These are phyloP conservation scores for Neopestalotiopsis sp. DNA, from an alignment of 2,329 filamentous ascomycete genomes.

Conservation along the genomic window DNA sequence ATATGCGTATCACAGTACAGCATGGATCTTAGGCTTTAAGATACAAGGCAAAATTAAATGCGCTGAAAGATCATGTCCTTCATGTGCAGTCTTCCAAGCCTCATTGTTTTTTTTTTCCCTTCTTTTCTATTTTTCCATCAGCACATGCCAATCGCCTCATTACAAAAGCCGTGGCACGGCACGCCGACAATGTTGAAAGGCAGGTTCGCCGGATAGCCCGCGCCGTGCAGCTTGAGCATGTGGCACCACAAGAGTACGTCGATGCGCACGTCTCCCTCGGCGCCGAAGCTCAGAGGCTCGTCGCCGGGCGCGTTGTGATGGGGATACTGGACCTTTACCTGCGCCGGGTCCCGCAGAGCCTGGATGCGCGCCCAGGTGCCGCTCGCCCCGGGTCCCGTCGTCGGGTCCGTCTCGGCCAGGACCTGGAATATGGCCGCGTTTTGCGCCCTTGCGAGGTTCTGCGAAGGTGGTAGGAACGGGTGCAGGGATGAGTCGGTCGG, in stretches of 20 bases:
- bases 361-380: not conserved
- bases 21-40: too few species aligned
- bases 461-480: not conserved
- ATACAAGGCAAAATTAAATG: too few species aligned
- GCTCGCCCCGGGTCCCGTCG: not conserved
- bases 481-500: not conserved
- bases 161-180: slow-evolving; percentile 20
- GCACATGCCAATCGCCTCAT: not conserved
- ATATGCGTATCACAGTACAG: not conserved
- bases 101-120: not conserved
- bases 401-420: not conserved
- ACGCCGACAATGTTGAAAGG: slow-evolving; percentile 20
- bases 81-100: too few species aligned
- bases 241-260: slow-evolving; percentile 20
- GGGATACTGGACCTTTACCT: slow-evolving; percentile 12
- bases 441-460: not conserved
- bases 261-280: slow-evolving; percentile 6
- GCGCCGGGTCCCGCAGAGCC: slow-evolving; percentile 11
- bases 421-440: slow-evolving; percentile 8
- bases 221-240: slow-evolving; percentile 19
- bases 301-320: not conserved
- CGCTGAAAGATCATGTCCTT: too few species aligned
- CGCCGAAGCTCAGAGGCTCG: slow-evolving; percentile 15
- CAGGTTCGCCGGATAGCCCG: slow-evolving; percentile 18
- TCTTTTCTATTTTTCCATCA: not conserved